These are phyloP conservation scores for Zymoseptoria brevis DNA, from an alignment of 2,329 filamentous ascomycete genomes.

Conservation along the genomic window DNA sequence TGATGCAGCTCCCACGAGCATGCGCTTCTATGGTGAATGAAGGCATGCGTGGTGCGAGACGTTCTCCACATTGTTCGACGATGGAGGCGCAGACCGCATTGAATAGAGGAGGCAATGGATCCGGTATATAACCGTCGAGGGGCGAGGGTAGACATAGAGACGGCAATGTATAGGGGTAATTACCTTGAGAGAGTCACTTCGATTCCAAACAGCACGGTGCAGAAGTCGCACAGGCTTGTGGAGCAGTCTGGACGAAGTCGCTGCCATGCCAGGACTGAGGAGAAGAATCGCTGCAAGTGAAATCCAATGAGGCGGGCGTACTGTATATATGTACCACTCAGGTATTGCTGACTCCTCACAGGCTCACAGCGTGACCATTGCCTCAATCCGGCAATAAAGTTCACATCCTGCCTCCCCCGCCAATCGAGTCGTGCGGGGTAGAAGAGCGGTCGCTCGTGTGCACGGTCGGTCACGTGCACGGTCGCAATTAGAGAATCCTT, in stretches of 20 bases:
- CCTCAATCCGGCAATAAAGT: not conserved
- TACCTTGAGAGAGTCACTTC: not conserved
- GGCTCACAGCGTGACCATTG: not conserved
- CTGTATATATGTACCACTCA: not conserved
- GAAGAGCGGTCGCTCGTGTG: too few relatives aligned
- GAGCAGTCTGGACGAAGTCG: not conserved
- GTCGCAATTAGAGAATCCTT: too few relatives aligned
- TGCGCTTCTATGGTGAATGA: not conserved
- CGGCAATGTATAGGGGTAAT: not conserved
- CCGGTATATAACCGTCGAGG: not conserved
- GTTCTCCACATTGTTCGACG: not conserved
- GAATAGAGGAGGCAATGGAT: not conserved
- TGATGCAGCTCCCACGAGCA: not conserved
- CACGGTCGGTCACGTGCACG: too few relatives aligned
- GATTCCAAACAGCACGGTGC: not conserved
- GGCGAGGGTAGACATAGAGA: not conserved
- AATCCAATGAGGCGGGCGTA: not conserved
- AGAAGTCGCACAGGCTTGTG: not conserved
- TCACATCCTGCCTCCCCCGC: not conserved
- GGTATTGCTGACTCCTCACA: not conserved
- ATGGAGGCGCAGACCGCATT: not conserved
- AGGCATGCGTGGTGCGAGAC: not conserved
- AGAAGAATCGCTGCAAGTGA: not conserved
- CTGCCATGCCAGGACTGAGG: not conserved
- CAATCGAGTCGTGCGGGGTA: not conserved